A percentile compares a stretch with the other conserved stretches of the same genome.
Conservation (phyloP, 1,284 basidiomycete species). For the Tetrapyrgos nigripes region DNA sequence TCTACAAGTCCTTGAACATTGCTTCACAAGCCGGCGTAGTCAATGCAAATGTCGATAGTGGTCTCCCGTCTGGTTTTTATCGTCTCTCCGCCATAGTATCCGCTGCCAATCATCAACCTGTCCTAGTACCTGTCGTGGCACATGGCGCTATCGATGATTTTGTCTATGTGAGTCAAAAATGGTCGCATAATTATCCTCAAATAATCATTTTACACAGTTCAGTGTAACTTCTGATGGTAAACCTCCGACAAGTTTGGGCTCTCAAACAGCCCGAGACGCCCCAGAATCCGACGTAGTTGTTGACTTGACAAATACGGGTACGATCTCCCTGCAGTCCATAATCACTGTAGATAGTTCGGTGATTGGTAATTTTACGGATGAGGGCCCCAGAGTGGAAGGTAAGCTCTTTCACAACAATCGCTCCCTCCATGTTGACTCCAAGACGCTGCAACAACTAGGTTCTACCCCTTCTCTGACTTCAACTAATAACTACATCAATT, state of each 20-base stretch:
- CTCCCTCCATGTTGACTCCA: neutral
- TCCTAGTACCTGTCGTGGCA: slow-evolving; percentile 45
- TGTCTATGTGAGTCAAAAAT: slow-evolving; percentile 13
- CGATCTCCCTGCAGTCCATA: neutral
- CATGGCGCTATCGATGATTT: slow-evolving; percentile 33
- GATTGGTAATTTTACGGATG: neutral
- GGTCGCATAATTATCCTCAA: too few relatives aligned
- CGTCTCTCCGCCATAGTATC: slow-evolving; percentile 48
- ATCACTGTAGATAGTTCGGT: neutral
- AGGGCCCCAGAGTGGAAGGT: neutral
- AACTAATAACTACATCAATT: slow-evolving; percentile 11
- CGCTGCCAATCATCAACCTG: slow-evolving; percentile 52
- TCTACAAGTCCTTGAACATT: slow-evolving; percentile 48
- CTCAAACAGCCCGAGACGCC: neutral
- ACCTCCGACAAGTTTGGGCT: neutral
- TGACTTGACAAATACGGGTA: neutral
- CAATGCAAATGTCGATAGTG: slow-evolving; percentile 11
- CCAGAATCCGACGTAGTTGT: neutral
- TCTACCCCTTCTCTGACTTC: slow-evolving; percentile 3
- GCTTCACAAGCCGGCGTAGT: slow-evolving; percentile 37
- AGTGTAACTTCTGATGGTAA: neutral
- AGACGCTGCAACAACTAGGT: neutral
- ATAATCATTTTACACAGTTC: neutral
- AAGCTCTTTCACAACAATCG: neutral
- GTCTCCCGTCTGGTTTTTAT: slow-evolving; percentile 56